These are phyloP conservation scores for cucumber (Cucumis sativus) DNA, from an alignment of 306 rosid genomes.

Conservation along the genomic window DNA sequence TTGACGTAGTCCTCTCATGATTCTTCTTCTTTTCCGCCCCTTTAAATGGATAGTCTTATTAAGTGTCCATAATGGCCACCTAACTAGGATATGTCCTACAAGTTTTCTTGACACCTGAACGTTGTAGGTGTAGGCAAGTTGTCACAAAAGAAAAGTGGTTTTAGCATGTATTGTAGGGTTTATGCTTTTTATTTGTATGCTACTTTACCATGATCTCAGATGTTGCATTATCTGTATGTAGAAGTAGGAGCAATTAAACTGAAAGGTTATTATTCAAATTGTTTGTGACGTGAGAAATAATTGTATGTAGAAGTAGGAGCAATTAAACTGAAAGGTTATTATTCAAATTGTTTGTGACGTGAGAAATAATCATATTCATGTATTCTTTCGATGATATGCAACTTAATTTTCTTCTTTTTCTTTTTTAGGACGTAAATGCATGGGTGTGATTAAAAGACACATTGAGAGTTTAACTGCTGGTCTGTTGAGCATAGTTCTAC, in stretches of 20 bases:
- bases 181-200: not conserved
- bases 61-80: not conserved
- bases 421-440: conserved; percentile 47
- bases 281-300: too few relatives aligned
- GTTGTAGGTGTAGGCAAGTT: too few relatives aligned
- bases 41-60: not conserved
- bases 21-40: not conserved
- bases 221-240: not conserved
- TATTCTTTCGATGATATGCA: not conserved
- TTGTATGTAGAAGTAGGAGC: not conserved
- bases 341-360: not conserved
- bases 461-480: conserved; percentile 49
- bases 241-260: not conserved
- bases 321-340: not conserved
- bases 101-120: too few relatives aligned
- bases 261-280: not conserved
- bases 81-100: too few relatives aligned
- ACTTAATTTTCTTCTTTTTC: not conserved
- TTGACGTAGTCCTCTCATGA: not conserved
- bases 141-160: not conserved
- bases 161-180: not conserved
- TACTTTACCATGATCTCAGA: not conserved
- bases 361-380: not conserved
- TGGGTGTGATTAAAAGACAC: conserved; percentile 71
- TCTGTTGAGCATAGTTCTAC: conserved; percentile 56